These are phyloP conservation scores for Cryptococcus jaspeensis DNA, from an alignment of 1,284 basidiomycete genomes.

Conservation along the genomic window DNA sequence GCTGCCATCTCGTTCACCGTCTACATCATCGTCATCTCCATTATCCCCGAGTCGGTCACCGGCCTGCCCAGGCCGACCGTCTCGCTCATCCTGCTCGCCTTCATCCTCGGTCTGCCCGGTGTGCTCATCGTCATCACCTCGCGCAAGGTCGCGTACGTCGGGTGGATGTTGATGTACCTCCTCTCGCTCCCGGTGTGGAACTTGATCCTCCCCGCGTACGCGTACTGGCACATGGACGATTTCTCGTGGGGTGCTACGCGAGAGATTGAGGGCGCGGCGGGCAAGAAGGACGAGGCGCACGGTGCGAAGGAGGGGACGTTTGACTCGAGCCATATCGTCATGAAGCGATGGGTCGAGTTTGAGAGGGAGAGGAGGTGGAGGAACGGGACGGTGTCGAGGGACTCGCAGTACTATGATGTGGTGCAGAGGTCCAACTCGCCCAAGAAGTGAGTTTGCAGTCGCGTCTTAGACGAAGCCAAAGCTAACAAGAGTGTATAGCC, in stretches of 20 bases:
- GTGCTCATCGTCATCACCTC: slow-evolving; percentile 91
- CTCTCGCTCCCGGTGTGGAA: slow-evolving; percentile 94
- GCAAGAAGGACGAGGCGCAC: slow-evolving; percentile 62
- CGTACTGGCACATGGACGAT: slow-evolving; percentile 99
- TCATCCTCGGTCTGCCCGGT: slow-evolving; percentile 94
- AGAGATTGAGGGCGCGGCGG: slow-evolving; percentile 69
- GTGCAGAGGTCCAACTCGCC: slow-evolving; percentile 49
- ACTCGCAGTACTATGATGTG: slow-evolving; percentile 58
- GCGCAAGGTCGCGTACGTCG: slow-evolving; percentile 87
- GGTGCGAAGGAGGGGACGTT: slow-evolving; percentile 94
- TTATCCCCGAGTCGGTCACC: slow-evolving; percentile 69
- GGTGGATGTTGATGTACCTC: slow-evolving; percentile 97
- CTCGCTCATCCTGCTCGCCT: slow-evolving; percentile 88
- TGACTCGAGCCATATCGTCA: slow-evolving; percentile 92
- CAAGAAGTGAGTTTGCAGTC: slow-evolving; percentile 61
- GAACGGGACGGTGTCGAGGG: slow-evolving; percentile 76
- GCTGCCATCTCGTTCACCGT: slow-evolving; percentile 95
- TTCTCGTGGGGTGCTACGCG: slow-evolving; percentile 99
- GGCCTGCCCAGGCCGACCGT: slow-evolving; percentile 70
- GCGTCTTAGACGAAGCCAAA: neutral
- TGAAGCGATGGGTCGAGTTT: slow-evolving; percentile 99
- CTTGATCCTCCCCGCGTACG: slow-evolving; percentile 86
- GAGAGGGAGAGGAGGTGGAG: slow-evolving; percentile 94
- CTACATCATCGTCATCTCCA: slow-evolving; percentile 82
- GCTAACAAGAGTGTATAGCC: slow-evolving; percentile 13